Evolutionary conservation across 768 basidiomycete species (phyloP).

Genomic region (Lentinula sp.): DNA sequence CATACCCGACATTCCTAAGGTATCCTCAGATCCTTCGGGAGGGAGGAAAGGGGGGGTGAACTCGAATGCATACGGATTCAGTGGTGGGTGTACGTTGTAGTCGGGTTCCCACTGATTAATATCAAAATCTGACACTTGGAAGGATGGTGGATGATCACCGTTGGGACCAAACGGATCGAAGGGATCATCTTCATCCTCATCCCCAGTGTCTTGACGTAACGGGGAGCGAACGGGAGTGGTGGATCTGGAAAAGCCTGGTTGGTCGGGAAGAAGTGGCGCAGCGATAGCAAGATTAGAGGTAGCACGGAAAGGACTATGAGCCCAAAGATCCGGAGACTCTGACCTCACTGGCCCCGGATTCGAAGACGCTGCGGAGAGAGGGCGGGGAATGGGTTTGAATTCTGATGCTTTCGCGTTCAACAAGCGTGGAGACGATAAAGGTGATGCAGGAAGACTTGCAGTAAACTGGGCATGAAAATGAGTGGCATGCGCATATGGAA

Average conservation of each 20-base stretch:
- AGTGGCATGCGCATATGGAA: slow-evolving; percentile 48
- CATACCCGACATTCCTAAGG: slow-evolving; percentile 8
- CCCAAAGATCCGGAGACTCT: slow-evolving; percentile 89
- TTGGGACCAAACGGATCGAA: slow-evolving; percentile 69
- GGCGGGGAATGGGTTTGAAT: slow-evolving; percentile 80
- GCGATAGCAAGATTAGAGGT: slow-evolving; percentile 89
- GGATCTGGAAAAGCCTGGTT: slow-evolving; percentile 40
- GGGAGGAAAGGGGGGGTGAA: slow-evolving; percentile 3
- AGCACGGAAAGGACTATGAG: slow-evolving; percentile 63
- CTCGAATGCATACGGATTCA: slow-evolving; percentile 17
- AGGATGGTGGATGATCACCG: slow-evolving; percentile 44
- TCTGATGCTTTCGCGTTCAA: slow-evolving; percentile 88
- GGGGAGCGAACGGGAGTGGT: slow-evolving; percentile 68
- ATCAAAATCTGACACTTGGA: slow-evolving; percentile 64
- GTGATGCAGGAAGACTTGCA: slow-evolving; percentile 80
- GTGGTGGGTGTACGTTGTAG: slow-evolving; percentile 26
- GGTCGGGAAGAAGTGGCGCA: slow-evolving; percentile 79
- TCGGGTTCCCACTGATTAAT: slow-evolving; percentile 44
- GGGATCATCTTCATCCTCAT: slow-evolving; percentile 76
- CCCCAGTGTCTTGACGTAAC: slow-evolving; percentile 44
- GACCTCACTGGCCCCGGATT: slow-evolving; percentile 59
- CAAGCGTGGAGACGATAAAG: slow-evolving; percentile 77
- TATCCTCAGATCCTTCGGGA: neutral
- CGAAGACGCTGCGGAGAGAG: slow-evolving; percentile 68
- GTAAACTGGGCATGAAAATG: slow-evolving; percentile 59